Evolutionary conservation across 73 alveolate genomes (phyloP).

Genomic region (Paramecium caudatum): DNA sequence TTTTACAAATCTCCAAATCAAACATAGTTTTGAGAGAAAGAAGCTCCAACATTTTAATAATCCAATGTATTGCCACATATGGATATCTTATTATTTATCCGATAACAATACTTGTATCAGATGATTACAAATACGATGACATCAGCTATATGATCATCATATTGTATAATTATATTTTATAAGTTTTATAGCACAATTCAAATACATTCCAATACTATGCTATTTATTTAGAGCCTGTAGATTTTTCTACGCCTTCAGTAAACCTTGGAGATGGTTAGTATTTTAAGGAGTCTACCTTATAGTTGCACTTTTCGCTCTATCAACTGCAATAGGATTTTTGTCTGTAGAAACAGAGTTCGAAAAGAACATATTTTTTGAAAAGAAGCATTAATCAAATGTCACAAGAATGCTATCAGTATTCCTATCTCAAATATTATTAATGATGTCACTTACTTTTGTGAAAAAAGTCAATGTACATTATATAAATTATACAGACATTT

Average conservation of each 20-base stretch:
- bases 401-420: background rate
- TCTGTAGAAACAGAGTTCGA: background rate
- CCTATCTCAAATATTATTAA: background rate
- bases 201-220: constrained; percentile 31
- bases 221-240: background rate
- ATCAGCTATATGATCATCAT: background rate
- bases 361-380: background rate
- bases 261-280: background rate
- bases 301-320: background rate
- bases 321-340: background rate
- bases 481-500: background rate
- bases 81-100: background rate
- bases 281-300: background rate
- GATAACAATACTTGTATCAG: background rate
- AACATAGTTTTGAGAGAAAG: constrained; percentile 40
- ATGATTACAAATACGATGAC: constrained; percentile 3
- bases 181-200: constrained; percentile 49
- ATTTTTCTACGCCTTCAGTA: background rate
- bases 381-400: background rate
- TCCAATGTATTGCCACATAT: background rate
- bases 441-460: background rate
- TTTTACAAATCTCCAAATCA: background rate
- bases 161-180: constrained; percentile 29
- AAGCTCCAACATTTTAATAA: background rate
- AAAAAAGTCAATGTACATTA: background rate